A percentile compares a stretch with the other conserved stretches of the same genome.
Evolutionary conservation across 345 rosid genomes (phyloP).

Genomic region (Salix caprea): DNA sequence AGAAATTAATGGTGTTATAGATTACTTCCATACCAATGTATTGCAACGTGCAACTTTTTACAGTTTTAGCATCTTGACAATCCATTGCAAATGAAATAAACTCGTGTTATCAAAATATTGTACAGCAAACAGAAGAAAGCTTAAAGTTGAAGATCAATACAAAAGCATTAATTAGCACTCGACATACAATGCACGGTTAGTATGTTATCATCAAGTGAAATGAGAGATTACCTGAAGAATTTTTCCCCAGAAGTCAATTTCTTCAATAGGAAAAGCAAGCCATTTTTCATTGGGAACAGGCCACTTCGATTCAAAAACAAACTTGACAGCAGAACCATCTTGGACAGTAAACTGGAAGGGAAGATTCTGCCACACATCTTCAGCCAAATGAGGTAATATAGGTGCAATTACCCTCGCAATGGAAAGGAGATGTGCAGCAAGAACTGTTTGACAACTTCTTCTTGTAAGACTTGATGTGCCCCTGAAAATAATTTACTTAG

Average conservation of each 20-base stretch:
- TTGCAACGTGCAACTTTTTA: not conserved
- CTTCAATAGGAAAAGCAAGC: constrained; percentile 66
- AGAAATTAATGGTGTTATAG: too few relatives aligned
- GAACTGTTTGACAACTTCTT: constrained; percentile 95
- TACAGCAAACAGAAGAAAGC: not conserved
- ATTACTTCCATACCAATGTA: not conserved
- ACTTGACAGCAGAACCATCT: constrained; percentile 62
- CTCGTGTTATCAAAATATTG: not conserved
- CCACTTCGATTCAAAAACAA: constrained; percentile 86
- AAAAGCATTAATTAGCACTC: not conserved
- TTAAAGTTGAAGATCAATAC: not conserved
- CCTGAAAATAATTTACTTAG: constrained; percentile 42
- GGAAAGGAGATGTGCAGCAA: constrained; percentile 80
- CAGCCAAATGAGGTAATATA: constrained; percentile 88
- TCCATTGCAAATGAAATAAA: not conserved
- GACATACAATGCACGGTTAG: not conserved
- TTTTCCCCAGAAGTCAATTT: constrained; percentile 66
- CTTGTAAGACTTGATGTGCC: constrained; percentile 71
- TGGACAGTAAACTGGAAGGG: constrained; percentile 54
- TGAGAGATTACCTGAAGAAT: constrained; percentile 64
- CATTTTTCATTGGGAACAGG: constrained; percentile 55
- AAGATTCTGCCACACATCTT: constrained; percentile 93
- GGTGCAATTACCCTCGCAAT: constrained; percentile 79
- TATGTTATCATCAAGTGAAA: not conserved
- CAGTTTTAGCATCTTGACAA: not conserved